Evolutionary conservation across 805 yeast genomes (phyloP).

Genomic region (Nematodospora valgi): DNA sequence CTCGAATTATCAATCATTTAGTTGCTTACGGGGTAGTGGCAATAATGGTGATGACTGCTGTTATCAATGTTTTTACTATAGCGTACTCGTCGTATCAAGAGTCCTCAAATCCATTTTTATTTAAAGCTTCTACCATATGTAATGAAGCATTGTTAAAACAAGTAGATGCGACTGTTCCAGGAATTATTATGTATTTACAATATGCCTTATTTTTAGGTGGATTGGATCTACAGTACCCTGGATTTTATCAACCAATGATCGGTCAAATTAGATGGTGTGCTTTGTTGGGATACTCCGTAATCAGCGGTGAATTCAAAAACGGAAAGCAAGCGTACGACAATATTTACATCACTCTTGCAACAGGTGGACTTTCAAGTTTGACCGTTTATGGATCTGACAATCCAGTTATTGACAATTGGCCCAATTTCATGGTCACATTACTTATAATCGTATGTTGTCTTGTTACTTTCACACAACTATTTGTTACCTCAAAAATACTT

Average conservation of each 20-base stretch:
- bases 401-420: conserved; percentile 34
- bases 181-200: conserved; percentile 53
- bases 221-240: conserved; percentile 56
- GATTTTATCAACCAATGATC: conserved; percentile 55
- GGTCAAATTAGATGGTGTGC: conserved; percentile 54
- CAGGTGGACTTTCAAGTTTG: conserved; percentile 40
- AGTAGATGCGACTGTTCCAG: conserved; percentile 50
- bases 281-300: conserved; percentile 32
- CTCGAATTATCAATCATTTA: conserved; percentile 25
- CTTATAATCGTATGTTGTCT: conserved; percentile 23
- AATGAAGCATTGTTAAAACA: conserved; percentile 54
- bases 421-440: conserved; percentile 38
- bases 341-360: conserved; percentile 39
- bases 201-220: conserved; percentile 57
- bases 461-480: conserved; percentile 18
- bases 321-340: conserved; percentile 21
- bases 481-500: conserved; percentile 17
- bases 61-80: conserved; percentile 37
- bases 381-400: conserved; percentile 26
- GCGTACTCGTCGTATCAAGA: conserved; percentile 58
- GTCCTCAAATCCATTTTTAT: conserved; percentile 49
- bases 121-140: conserved; percentile 56
- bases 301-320: conserved; percentile 1
- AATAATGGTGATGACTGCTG: conserved; percentile 38
- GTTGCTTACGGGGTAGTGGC: conserved; percentile 37